Conservation (phyloP, 768 basidiomycete genomes). For the Mrakia frigida region DNA sequence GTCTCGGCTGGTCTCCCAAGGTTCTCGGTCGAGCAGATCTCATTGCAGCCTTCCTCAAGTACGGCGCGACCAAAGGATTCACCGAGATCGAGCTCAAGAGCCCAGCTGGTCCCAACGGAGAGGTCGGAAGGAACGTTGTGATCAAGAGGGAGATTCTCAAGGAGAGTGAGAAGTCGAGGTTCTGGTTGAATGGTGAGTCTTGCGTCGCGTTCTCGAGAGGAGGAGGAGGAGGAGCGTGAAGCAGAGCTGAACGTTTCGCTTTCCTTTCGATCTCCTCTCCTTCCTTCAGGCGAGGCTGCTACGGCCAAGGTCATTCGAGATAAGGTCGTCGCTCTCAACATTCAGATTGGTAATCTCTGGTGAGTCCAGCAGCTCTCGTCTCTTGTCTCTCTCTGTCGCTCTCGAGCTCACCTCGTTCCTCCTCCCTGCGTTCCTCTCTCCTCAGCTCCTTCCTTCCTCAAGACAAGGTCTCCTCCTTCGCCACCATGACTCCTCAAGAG, state of each 20-base stretch:
- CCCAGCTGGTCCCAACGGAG: constrained; percentile 48
- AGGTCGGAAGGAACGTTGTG: constrained; percentile 59
- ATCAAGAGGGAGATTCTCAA: constrained; percentile 63
- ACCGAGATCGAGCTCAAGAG: constrained; percentile 90
- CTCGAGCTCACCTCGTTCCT: background rate
- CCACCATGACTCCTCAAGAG: constrained; percentile 76
- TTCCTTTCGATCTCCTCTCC: background rate
- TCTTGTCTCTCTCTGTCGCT: background rate
- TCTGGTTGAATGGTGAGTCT: constrained; percentile 64
- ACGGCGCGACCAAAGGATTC: constrained; percentile 60
- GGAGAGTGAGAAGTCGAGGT: constrained; percentile 55
- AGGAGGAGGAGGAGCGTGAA: too few species aligned
- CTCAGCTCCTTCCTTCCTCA: constrained; percentile 87
- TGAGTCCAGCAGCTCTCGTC: constrained; percentile 43
- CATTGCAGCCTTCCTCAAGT: constrained; percentile 75
- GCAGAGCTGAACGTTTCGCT: too few species aligned
- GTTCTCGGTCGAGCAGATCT: constrained; percentile 77
- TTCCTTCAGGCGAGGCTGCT: constrained; percentile 19
- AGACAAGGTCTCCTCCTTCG: constrained; percentile 90
- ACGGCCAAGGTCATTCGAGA: constrained; percentile 39
- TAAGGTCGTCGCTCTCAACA: constrained; percentile 63
- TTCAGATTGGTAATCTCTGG: constrained; percentile 94
- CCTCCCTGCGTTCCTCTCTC: background rate
- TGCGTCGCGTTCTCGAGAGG: too few species aligned
- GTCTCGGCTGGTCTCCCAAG: constrained; percentile 35